Evolutionary conservation across 352 stramenopile species (phyloP), one percentile per base, ranked within the genome.

Genomic region (Globisporangium camurandrum): DNA sequence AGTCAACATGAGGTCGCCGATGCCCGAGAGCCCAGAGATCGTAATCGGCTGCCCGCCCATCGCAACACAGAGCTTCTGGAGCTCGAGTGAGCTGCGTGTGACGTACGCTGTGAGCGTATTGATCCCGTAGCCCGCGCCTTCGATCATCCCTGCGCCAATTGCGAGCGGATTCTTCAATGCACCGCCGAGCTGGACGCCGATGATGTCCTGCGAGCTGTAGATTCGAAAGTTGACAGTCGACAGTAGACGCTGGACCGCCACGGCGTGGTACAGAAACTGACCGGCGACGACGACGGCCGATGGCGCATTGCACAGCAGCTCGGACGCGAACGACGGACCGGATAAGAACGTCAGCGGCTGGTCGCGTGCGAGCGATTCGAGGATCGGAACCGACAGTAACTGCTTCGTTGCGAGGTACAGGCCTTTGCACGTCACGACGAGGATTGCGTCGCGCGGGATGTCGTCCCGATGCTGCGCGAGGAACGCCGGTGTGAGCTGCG

Each of bases 101-200:
- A 99, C 94, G 50, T 97, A 90, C 9, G 87, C 93, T 17, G 93
- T 92, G 61, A 97, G 72, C 26, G 92, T 97, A 60, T 98, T 98
- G 47, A 96, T 98, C 39, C 95, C 95, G 31, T 98, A 84, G 45
- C 93, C 96, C 1, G 98, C 74, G 27, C 96, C 96, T 70, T 99
- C 95, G 60, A 96, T 96, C 92, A 98, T 98, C 27, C 95, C 96
- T 31, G 94, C 94, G 34, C 93, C 96, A 38, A 99, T 89, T 10
- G 96, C 96, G 64, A 98, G 90, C 2, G 97, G 93, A 69, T 99
- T 99, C 69, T 99, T 99, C 38, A 98, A 83, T 14, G 95, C 95
- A 8, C 95, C 96, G 38, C 95, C 95, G 30, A 99, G 77, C 65
- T 99, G 95, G 22, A 98, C 90, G 49, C 96, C 96, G 56, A 98